Conservation (phyloP, 495 filamentous ascomycete genomes). For the Hypoxylon trugodes region DNA sequence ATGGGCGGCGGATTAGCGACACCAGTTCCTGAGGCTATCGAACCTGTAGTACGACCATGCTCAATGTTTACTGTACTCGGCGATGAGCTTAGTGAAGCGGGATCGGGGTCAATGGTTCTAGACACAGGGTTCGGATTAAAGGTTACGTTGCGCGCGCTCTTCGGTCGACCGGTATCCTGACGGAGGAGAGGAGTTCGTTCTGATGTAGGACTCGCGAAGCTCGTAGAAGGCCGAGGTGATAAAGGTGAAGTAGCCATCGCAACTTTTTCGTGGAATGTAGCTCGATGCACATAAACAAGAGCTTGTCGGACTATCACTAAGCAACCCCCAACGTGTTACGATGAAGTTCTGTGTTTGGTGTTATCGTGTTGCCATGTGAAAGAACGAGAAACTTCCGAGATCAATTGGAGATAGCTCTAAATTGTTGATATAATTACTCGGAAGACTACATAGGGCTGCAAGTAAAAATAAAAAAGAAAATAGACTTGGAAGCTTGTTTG, state of each 20-base stretch:
- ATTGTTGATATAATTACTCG: too few species aligned
- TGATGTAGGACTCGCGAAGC: slow-evolving; percentile 17
- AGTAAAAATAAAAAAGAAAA: too few species aligned
- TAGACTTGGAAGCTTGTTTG: neutral
- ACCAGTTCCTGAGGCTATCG: slow-evolving; percentile 16
- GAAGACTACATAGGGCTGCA: too few species aligned
- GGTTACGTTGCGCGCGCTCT: slow-evolving; percentile 54
- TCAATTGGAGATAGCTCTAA: neutral
- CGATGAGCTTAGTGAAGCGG: slow-evolving; percentile 40
- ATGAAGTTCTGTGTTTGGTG: slow-evolving; percentile 11
- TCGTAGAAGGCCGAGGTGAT: slow-evolving; percentile 30
- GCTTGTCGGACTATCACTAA: neutral
- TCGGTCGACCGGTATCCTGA: slow-evolving; percentile 46
- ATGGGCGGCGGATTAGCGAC: slow-evolving; percentile 60
- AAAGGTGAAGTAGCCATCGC: slow-evolving; percentile 38
- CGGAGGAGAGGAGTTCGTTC: slow-evolving; percentile 53
- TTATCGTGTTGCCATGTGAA: slow-evolving; percentile 31
- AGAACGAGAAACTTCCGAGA: neutral
- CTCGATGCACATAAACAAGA: slow-evolving; percentile 3
- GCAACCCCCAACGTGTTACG: neutral
- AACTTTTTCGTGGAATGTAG: neutral
- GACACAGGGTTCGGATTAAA: slow-evolving; percentile 60
- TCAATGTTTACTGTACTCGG: slow-evolving; percentile 26
- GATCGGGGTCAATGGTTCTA: slow-evolving; percentile 59
- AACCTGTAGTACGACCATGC: slow-evolving; percentile 32